These are phyloP conservation scores for Wickerhamiella occidentalis DNA, from an alignment of 805 yeast species.

Conservation along the genomic window DNA sequence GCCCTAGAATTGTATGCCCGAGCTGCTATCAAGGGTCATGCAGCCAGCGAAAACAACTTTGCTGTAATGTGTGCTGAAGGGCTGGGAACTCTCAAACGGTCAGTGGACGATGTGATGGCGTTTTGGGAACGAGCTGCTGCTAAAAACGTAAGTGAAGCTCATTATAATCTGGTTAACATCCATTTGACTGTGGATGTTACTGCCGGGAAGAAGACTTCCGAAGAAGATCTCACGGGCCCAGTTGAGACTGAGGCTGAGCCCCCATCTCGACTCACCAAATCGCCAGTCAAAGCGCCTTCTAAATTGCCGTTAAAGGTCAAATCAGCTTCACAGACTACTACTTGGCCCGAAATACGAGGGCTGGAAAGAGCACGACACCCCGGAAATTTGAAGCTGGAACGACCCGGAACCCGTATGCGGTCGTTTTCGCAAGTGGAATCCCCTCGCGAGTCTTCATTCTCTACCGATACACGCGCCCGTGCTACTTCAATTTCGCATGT, in stretches of 20 bases:
- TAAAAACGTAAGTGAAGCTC: slow-evolving; percentile 8
- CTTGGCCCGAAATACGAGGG: neutral
- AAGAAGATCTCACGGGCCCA: no score
- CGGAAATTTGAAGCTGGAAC: neutral
- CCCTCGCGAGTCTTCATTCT: neutral
- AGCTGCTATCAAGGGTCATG: slow-evolving; percentile 15
- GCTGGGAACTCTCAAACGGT: slow-evolving; percentile 10
- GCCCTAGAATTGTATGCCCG: slow-evolving; percentile 12
- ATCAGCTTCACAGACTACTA: no score
- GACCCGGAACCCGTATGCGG: neutral
- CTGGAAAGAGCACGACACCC: neutral
- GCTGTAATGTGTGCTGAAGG: slow-evolving; percentile 19
- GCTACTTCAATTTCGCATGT: neutral
- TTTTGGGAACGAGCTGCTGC: slow-evolving; percentile 11
- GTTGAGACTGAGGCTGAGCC: no score
- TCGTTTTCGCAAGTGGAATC: neutral
- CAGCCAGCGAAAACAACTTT: slow-evolving; percentile 18
- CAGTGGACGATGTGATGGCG: neutral
- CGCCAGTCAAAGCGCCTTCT: no score
- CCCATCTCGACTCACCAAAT: no score
- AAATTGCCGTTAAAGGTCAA: no score
- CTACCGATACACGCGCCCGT: neutral
- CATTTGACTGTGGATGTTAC: slow-evolving; percentile 6
- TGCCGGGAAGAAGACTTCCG: neutral
- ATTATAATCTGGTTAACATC: slow-evolving; percentile 7